Conservation (phyloP, 495 filamentous ascomycete genomes). For the Cryomyces minteri region DNA sequence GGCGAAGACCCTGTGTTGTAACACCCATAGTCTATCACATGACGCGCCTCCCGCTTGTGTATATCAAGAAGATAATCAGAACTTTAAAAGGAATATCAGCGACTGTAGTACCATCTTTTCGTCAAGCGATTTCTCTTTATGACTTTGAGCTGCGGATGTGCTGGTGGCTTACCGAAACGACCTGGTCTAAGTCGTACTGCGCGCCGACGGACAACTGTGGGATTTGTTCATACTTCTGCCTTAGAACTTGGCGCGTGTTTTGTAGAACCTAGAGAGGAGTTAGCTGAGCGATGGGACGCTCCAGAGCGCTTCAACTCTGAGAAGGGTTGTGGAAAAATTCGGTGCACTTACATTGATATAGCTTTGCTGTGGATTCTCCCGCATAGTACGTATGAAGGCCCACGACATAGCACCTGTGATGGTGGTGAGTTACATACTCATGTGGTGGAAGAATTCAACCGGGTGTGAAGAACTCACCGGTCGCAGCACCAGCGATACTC, state of each 20-base stretch:
- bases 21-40: no score
- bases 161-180: no score
- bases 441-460: no score
- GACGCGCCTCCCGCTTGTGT: no score
- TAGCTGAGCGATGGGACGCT: not conserved
- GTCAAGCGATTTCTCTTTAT: no score
- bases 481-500: conserved; percentile 26
- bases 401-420: conserved; percentile 32
- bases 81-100: no score
- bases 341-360: conserved; percentile 26
- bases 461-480: conserved; percentile 9
- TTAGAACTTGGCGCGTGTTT: conserved; percentile 8
- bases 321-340: not conserved
- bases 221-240: conserved; percentile 10
- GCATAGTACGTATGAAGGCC: conserved; percentile 35
- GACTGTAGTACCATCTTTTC: no score
- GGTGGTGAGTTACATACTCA: no score
- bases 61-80: no score
- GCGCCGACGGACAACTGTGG: conserved; percentile 9
- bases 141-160: no score
- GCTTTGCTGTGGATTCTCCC: conserved; percentile 25
- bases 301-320: not conserved
- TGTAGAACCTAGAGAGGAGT: conserved; percentile 1
- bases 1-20: no score
- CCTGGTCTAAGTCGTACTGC: conserved; percentile 5